These are phyloP conservation scores for Chrysochromulina parva DNA, from an alignment of 78 protist species.

Conservation along the genomic window DNA sequence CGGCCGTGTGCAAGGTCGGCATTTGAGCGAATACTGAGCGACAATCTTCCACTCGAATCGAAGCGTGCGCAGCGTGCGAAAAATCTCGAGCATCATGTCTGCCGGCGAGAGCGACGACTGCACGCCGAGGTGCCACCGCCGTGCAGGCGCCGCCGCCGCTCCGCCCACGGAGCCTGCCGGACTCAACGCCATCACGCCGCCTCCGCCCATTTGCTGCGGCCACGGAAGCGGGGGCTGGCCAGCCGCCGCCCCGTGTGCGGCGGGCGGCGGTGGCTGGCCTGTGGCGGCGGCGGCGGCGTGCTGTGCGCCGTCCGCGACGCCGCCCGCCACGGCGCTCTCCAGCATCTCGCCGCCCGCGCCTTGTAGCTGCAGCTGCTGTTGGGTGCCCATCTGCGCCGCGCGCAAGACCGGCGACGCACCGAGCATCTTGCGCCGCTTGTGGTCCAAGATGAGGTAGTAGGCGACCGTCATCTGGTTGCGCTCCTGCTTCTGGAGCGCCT, in stretches of 20 bases:
- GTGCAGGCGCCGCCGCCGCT: neutral
- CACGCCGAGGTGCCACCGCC: neutral
- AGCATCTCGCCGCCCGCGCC: neutral
- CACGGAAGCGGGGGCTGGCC: no score
- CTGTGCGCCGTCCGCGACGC: neutral
- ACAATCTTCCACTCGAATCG: constrained; percentile 19
- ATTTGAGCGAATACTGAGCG: neutral
- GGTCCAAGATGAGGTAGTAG: constrained; percentile 43
- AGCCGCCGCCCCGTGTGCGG: no score
- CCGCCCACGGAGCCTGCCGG: neutral
- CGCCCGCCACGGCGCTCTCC: no score
- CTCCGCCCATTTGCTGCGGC: no score
- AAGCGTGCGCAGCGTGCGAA: constrained; percentile 4
- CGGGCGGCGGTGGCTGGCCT: neutral
- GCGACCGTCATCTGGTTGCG: constrained; percentile 51
- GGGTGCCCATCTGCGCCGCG: neutral
- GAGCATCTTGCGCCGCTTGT: constrained; percentile 33
- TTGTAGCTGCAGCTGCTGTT: neutral
- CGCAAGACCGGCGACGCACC: neutral
- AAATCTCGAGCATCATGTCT: constrained; percentile 30
- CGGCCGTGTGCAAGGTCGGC: neutral
- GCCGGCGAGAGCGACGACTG: constrained; percentile 14
- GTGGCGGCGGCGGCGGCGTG: neutral
- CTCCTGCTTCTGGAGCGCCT: constrained; percentile 12
- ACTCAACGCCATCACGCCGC: no score